phyloP scores from a whole-genome alignment of 208 protist genomes.

The Trypanosoma mega region DNA sequence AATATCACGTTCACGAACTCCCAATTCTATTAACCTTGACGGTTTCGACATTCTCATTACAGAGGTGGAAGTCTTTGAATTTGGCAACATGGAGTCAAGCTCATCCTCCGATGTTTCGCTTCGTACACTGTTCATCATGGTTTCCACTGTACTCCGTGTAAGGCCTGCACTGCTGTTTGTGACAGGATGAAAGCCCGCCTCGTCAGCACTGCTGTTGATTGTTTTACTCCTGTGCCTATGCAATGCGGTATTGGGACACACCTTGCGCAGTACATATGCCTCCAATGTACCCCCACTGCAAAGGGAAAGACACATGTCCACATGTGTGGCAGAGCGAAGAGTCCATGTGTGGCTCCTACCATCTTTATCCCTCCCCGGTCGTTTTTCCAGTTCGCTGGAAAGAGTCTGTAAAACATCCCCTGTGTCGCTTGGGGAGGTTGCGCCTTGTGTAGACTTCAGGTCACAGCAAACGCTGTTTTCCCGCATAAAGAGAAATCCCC shows the following conservation, averaged over 20 bases:
- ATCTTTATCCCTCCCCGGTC: background rate
- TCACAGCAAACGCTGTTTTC: background rate
- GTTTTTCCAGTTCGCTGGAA: background rate
- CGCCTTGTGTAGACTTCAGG: conserved; percentile 11
- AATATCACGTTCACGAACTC: conserved; percentile 29
- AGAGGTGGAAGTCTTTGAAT: no score
- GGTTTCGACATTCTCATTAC: no score
- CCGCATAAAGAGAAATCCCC: conserved; percentile 31
- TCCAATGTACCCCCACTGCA: conserved; percentile 21
- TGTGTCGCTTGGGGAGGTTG: background rate
- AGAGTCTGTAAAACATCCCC: background rate
- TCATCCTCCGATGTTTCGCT: no score
- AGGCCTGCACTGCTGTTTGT: no score
- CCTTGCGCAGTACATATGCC: conserved; percentile 17
- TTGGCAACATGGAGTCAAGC: no score
- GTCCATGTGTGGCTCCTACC: background rate
- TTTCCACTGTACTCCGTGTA: no score
- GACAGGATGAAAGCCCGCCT: no score
- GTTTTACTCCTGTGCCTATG: no score
- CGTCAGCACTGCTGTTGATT: no score
- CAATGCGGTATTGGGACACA: no score
- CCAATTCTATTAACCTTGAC: conserved; percentile 11
- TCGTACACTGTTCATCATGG: no score
- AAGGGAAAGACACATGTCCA: conserved; percentile 30
- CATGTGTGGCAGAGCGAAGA: conserved; percentile 9